Conservation (phyloP, 768 basidiomycete genomes). For the Artomyces pyxidatus region DNA sequence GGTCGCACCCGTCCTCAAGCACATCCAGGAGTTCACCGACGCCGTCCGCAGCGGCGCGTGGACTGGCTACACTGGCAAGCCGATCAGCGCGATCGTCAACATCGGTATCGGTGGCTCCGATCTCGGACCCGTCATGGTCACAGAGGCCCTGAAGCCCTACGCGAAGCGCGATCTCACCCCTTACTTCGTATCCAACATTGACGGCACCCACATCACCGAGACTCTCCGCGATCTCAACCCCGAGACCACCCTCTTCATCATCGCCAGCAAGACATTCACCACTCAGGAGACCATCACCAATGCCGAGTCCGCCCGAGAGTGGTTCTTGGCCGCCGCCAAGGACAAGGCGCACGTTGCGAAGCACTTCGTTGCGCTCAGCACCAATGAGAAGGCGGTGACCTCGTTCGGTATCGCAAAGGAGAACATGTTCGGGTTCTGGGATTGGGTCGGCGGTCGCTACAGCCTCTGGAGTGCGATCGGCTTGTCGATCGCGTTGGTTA, state of each 20-base stretch:
- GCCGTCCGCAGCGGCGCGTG: slow-evolving; percentile 78
- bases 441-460: slow-evolving; percentile 99
- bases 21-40: slow-evolving; percentile 88
- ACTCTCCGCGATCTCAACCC: slow-evolving; percentile 73
- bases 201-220: slow-evolving; percentile 95
- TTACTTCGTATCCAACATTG: slow-evolving; percentile 95
- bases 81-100: slow-evolving; percentile 92
- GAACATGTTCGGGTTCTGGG: slow-evolving; percentile 99
- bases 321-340: slow-evolving; percentile 83
- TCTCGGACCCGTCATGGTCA: slow-evolving; percentile 98
- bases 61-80: slow-evolving; percentile 97
- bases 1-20: slow-evolving; percentile 74
- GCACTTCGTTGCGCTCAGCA: slow-evolving; percentile 97
- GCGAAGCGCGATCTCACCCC: slow-evolving; percentile 80
- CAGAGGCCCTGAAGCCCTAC: slow-evolving; percentile 93
- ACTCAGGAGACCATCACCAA: slow-evolving; percentile 99
- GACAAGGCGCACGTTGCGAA: slow-evolving; percentile 93
- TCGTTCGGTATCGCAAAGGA: slow-evolving; percentile 83
- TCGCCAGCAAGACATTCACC: slow-evolving; percentile 98
- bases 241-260: slow-evolving; percentile 93
- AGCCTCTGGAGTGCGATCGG: slow-evolving; percentile 98
- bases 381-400: slow-evolving; percentile 90
- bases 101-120: slow-evolving; percentile 99
- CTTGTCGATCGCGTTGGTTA: slow-evolving; percentile 84
- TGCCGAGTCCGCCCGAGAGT: slow-evolving; percentile 85